Evolutionary conservation across 305 asterid genomes (phyloP).

Genomic region (Fraxinus albicans): DNA sequence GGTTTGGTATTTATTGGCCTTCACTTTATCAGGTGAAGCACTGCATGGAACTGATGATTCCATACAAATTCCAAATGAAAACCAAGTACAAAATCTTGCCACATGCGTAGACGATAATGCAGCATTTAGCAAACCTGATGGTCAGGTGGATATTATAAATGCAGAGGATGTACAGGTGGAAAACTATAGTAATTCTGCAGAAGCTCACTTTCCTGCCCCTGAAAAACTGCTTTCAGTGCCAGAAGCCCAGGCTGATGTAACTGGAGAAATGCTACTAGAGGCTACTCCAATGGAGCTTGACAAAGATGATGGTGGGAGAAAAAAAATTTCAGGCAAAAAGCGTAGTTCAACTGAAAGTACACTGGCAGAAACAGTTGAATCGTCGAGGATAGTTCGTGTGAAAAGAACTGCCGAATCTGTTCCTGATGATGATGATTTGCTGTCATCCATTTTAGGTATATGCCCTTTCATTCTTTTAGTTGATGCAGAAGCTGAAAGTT

Average conservation of each 20-base stretch:
- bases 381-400: conserved; percentile 57
- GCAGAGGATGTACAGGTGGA: conserved; percentile 32
- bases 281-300: conserved; percentile 52
- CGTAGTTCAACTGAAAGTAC: conserved; percentile 88
- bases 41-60: conserved; percentile 29
- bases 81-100: conserved; percentile 33
- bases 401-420: conserved; percentile 54
- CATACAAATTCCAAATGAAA: conserved; percentile 39
- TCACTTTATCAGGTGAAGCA: conserved; percentile 44
- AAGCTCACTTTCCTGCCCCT: conserved; percentile 58
- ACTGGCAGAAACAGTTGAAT: conserved; percentile 71
- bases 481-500: neutral
- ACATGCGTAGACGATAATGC: conserved; percentile 34
- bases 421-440: conserved; percentile 84
- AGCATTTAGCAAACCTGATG: conserved; percentile 39
- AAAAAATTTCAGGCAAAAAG: conserved; percentile 62
- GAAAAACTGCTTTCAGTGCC: conserved; percentile 72
- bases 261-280: conserved; percentile 47
- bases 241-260: conserved; percentile 43
- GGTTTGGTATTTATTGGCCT: conserved; percentile 22
- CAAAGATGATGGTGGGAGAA: conserved; percentile 65
- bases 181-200: conserved; percentile 35
- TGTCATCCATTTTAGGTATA: conserved; percentile 89
- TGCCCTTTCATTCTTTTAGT: conserved; percentile 6
- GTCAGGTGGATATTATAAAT: conserved; percentile 33